A percentile compares a stretch with the other conserved stretches of the same genome.
These are phyloP conservation scores for Stachybotrys chlorohalonatus DNA, from an alignment of 2,329 filamentous ascomycete species.

Conservation along the genomic window DNA sequence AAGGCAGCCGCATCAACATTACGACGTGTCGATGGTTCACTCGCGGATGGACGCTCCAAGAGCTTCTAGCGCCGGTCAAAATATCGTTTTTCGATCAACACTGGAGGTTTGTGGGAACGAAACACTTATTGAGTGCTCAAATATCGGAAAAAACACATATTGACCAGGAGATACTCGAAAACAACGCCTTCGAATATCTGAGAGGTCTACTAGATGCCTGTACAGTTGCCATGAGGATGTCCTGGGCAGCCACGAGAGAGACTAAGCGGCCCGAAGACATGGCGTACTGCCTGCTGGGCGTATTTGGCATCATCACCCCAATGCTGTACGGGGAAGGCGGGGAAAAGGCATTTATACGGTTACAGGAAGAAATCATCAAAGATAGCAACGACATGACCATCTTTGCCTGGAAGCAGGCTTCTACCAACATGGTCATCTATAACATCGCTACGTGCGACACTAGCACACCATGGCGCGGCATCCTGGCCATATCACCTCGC, in stretches of 20 bases:
- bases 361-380: constrained; percentile 15
- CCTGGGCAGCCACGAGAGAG: background rate
- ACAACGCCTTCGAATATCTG: background rate
- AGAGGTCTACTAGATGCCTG: background rate
- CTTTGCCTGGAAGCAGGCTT: constrained; percentile 6
- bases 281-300: background rate
- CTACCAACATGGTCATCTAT: background rate
- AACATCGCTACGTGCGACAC: background rate
- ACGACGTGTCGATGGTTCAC: background rate
- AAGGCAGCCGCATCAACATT: background rate
- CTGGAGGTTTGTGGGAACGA: background rate
- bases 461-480: background rate
- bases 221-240: background rate
- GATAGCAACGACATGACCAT: constrained; percentile 6
- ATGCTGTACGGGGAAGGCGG: constrained; percentile 14
- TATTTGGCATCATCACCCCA: background rate
- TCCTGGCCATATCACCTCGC: background rate
- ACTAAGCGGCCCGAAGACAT: background rate
- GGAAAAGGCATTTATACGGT: constrained; percentile 10
- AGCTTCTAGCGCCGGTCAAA: background rate
- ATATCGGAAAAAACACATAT: background rate
- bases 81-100: background rate
- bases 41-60: background rate
- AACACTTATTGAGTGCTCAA: background rate
- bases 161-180: background rate